These are phyloP conservation scores for Boletellus ananas DNA, from an alignment of 768 basidiomycete species.

Conservation along the genomic window DNA sequence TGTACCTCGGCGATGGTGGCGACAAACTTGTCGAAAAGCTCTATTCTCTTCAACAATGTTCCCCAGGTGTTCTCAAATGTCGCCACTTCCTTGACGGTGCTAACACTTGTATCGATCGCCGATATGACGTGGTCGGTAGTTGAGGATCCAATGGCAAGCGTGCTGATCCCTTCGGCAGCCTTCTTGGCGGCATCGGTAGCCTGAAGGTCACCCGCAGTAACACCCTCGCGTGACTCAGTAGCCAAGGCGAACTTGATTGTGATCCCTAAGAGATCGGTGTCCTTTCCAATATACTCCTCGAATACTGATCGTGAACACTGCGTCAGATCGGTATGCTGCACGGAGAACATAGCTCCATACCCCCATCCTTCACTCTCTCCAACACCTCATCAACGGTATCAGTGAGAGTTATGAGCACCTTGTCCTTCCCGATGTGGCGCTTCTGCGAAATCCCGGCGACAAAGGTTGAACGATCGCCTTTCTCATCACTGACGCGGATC, in stretches of 20 bases:
- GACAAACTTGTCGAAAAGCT: too few species aligned
- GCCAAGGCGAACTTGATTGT: not conserved
- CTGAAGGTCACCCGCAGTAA: not conserved
- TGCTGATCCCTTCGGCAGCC: not conserved
- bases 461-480: not conserved
- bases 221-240: not conserved
- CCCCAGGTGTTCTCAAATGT: too few species aligned
- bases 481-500: not conserved
- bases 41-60: too few species aligned
- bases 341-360: not conserved
- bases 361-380: not conserved
- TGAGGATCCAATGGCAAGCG: too few species aligned
- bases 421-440: not conserved
- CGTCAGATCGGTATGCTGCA: not conserved
- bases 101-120: too few species aligned
- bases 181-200: not conserved
- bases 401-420: not conserved
- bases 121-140: too few species aligned
- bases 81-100: too few species aligned
- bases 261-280: not conserved
- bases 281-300: not conserved
- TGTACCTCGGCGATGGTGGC: too few species aligned
- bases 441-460: not conserved
- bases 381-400: not conserved
- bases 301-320: not conserved